phyloP scores from a whole-genome alignment of 306 rosid genomes.

The Dalbergia cochinchinensis region DNA sequence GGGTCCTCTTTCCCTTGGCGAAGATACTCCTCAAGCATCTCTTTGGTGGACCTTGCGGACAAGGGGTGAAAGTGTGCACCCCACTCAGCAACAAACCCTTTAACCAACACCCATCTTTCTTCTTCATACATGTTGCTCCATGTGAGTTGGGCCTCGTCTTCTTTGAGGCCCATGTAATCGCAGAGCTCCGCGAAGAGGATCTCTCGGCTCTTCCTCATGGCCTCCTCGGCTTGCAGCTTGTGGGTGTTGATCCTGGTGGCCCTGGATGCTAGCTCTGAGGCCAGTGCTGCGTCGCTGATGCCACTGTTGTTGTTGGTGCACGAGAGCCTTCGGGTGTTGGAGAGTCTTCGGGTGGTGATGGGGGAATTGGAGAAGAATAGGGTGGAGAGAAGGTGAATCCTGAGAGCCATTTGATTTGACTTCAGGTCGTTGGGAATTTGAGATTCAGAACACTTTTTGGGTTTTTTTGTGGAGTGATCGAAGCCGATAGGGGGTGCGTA shows the following conservation, averaged over 20 bases:
- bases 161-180: slow-evolving; percentile 53
- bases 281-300: slow-evolving; percentile 61
- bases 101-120: slow-evolving; percentile 59
- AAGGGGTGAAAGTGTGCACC: slow-evolving; percentile 77
- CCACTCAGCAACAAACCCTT: slow-evolving; percentile 71
- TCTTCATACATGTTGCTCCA: slow-evolving; percentile 74
- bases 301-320: slow-evolving; percentile 40
- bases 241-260: slow-evolving; percentile 57
- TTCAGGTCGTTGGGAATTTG: not conserved
- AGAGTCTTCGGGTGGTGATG: slow-evolving; percentile 6
- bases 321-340: slow-evolving; percentile 43
- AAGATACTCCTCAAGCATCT: slow-evolving; percentile 79
- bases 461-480: not conserved
- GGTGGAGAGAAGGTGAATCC: slow-evolving; percentile 28
- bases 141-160: slow-evolving; percentile 58
- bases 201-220: slow-evolving; percentile 74
- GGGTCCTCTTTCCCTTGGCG: slow-evolving; percentile 43
- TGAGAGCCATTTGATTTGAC: slow-evolving; percentile 55
- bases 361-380: slow-evolving; percentile 46
- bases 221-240: slow-evolving; percentile 62
- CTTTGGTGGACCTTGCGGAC: slow-evolving; percentile 69
- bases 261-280: slow-evolving; percentile 64
- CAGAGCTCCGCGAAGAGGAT: slow-evolving; percentile 72
- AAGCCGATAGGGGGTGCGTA: not conserved
- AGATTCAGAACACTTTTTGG: not conserved